phyloP scores from a whole-genome alignment of 306 rosid species.

The Castanopsis chinensis region DNA sequence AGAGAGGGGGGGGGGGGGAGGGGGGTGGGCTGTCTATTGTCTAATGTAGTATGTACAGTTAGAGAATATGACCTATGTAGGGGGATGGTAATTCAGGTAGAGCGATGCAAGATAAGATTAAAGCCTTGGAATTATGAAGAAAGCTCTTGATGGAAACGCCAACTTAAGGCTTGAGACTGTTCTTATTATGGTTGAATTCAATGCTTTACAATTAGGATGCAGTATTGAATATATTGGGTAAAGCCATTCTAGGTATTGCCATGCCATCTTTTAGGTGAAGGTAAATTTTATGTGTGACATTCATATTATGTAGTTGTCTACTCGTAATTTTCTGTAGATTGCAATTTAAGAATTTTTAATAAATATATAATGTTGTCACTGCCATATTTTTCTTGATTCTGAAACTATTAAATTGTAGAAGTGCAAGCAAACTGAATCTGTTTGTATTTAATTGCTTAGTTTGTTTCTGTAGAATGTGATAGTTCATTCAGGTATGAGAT shows the following conservation, averaged over 20 bases:
- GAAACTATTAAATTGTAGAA: not conserved
- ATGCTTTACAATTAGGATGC: too few relatives aligned
- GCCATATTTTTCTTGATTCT: not conserved
- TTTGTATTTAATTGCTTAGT: not conserved
- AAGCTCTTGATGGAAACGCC: too few relatives aligned
- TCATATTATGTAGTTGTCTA: not conserved
- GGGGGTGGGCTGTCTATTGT: too few relatives aligned
- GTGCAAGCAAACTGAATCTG: not conserved
- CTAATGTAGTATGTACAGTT: too few relatives aligned
- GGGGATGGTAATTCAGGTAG: too few relatives aligned
- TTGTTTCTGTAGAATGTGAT: not conserved
- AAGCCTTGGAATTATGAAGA: too few relatives aligned
- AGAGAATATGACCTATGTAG: too few relatives aligned
- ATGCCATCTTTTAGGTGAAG: not conserved
- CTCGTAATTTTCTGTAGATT: not conserved
- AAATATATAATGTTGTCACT: not conserved
- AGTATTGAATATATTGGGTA: not conserved
- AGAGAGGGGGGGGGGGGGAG: too few relatives aligned
- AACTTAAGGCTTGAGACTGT: too few relatives aligned
- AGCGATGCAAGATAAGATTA: too few relatives aligned
- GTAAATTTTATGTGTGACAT: not conserved
- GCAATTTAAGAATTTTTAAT: not conserved
- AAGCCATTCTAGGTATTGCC: not conserved
- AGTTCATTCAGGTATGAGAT: not conserved
- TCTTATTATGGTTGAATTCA: too few relatives aligned